These are phyloP conservation scores for Sporothrix phasma DNA, from an alignment of 2,329 filamentous ascomycete genomes.

Conservation along the genomic window DNA sequence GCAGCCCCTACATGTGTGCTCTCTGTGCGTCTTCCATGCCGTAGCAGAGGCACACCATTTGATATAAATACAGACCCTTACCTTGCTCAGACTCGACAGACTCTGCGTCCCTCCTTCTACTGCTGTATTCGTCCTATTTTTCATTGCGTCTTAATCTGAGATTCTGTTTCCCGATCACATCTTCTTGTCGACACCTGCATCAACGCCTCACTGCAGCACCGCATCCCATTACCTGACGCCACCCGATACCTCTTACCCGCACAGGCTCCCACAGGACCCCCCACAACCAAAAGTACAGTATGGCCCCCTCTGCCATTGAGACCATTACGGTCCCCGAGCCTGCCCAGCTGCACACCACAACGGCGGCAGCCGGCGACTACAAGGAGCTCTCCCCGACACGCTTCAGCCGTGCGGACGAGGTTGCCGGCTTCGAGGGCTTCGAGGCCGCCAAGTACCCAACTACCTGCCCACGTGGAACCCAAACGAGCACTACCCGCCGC, in stretches of 20 bases:
- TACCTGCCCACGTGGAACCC: conserved; percentile 57
- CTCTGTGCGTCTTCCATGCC: background rate
- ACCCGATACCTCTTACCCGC: background rate
- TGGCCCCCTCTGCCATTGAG: conserved; percentile 17
- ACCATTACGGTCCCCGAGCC: conserved; percentile 21
- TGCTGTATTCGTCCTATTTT: background rate
- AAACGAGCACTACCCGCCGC: conserved; percentile 48
- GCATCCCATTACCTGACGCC: background rate
- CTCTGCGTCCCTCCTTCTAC: background rate
- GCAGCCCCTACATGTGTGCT: no score
- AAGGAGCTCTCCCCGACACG: conserved; percentile 20
- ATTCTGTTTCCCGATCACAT: background rate
- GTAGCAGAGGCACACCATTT: background rate
- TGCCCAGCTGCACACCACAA: conserved; percentile 31
- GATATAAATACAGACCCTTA: background rate
- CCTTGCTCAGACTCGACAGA: background rate
- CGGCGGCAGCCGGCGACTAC: conserved; percentile 21
- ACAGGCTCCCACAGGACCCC: background rate
- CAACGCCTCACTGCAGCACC: background rate
- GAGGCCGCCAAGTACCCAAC: conserved; percentile 37
- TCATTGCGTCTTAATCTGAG: background rate
- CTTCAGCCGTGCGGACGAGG: conserved; percentile 18
- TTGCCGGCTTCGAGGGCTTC: conserved; percentile 17
- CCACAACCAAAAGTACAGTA: background rate
- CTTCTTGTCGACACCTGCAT: background rate